Evolutionary conservation across 345 rosid genomes (phyloP), one percentile per base, ranked within the genome.

Genomic region (Excoecaria agallocha): DNA sequence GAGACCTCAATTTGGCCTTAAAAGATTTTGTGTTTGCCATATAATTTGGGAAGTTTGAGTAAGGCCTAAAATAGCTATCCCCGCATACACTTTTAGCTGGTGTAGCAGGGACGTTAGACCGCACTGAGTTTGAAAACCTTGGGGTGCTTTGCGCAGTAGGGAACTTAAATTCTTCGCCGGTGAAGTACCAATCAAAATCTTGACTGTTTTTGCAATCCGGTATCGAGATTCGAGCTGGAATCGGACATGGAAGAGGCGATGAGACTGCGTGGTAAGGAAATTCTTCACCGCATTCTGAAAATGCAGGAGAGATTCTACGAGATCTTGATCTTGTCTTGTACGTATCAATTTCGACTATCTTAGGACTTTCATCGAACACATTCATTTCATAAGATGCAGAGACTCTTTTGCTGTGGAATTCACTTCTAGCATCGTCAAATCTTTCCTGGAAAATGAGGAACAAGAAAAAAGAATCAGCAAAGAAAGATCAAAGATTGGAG

Each of bases 11-110:
- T 66, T 93, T 93, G 0, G 97, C 96, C 73, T 79, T 84, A 75
- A 86, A 95, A 8, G 97, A 91, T 69, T 90, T 82, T 15, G 99
- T 95, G 72, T 82, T 90, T 0, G 97, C 91, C 98, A 95, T 93
- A 71, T 93, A 95, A 63, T 84, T 93, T 0, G 94, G 99, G 82
- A 63, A 81, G 78, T 82, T 84, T 39, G 77, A 79, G 64, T 73
- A 77, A 22, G 82, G 88, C 77, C 89, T 74, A 57, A 83, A 88
- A 62, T 75, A 85, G 80, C 78, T 77, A 52, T 91, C 93, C 25
- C 85, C 89, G 30, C 89, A 89, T 0, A 84, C 85, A 70, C 98
- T 95, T 80, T 86, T 86, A 0, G 94, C 87, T 1, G 94, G 96
- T 1, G 94, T 89, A 2, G 77, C 82, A 2, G 96, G 90, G 1